phyloP scores from a whole-genome alignment of 202 grass and related monocot genomes.

The Schoenoplectus tabernaemontani region DNA sequence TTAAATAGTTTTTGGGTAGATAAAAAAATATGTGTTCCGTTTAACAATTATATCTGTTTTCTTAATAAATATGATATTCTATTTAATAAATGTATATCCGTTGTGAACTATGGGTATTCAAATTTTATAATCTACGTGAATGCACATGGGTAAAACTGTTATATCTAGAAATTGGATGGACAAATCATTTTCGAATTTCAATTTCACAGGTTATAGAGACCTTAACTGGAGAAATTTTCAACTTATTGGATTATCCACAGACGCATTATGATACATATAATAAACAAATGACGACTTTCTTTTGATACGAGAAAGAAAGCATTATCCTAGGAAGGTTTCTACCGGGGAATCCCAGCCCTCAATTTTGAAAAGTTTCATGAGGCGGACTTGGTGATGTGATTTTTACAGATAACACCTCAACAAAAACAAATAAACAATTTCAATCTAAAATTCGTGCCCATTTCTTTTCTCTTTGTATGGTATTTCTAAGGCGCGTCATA shows the following conservation, averaged over 20 bases:
- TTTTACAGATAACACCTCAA: background rate
- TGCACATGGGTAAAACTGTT: too few species aligned
- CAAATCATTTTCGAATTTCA: too few species aligned
- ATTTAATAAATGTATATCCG: too few species aligned
- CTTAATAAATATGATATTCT: too few species aligned
- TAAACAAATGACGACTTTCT: background rate
- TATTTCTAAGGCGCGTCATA: background rate
- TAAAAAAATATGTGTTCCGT: too few species aligned
- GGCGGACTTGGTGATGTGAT: background rate
- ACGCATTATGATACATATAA: background rate
- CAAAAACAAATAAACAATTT: background rate
- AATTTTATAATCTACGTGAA: too few species aligned
- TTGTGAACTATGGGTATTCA: too few species aligned
- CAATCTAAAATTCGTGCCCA: background rate
- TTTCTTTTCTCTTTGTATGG: background rate
- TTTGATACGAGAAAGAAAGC: background rate
- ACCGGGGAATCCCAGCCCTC: conserved; percentile 18
- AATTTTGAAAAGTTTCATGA: background rate
- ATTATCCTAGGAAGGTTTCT: conserved; percentile 16
- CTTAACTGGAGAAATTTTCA: background rate
- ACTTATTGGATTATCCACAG: background rate
- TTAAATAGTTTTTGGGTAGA: too few species aligned
- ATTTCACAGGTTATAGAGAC: too few species aligned
- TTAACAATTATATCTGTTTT: too few species aligned
- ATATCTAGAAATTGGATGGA: too few species aligned